Conservation (phyloP, 495 filamentous ascomycete species). For the Penicillium desertorum region DNA sequence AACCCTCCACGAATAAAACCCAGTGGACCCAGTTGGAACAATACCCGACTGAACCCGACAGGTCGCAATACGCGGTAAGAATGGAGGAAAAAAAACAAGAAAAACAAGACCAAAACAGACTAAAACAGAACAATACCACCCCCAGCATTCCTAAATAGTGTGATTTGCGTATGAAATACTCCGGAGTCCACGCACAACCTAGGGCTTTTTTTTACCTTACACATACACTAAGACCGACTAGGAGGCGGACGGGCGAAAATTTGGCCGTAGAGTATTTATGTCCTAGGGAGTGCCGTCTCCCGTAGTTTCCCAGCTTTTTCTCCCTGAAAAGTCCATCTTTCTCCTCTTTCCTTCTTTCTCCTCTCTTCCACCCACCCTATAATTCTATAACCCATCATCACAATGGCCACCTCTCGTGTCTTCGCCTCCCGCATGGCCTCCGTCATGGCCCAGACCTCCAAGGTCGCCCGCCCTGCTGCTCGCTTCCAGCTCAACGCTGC, state of each 20-base stretch:
- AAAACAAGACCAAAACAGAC: slow-evolving; percentile 19
- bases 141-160: slow-evolving; percentile 27
- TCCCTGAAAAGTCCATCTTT: slow-evolving; percentile 38
- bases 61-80: slow-evolving; percentile 14
- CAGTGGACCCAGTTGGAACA: slow-evolving; percentile 11
- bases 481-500: slow-evolving; percentile 59
- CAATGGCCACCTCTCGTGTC: slow-evolving; percentile 73
- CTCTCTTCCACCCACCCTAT: slow-evolving; percentile 26
- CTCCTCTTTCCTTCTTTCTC: slow-evolving; percentile 26
- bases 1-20: background rate
- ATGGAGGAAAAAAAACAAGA: slow-evolving; percentile 15
- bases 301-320: slow-evolving; percentile 47
- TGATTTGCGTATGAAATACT: slow-evolving; percentile 25
- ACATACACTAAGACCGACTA: slow-evolving; percentile 39
- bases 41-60: slow-evolving; percentile 20
- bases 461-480: slow-evolving; percentile 69
- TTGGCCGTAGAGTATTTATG: slow-evolving; percentile 50
- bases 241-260: slow-evolving; percentile 47
- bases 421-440: slow-evolving; percentile 70
- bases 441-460: slow-evolving; percentile 67
- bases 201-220: slow-evolving; percentile 38
- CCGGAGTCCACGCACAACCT: slow-evolving; percentile 29
- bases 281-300: slow-evolving; percentile 36
- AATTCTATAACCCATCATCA: slow-evolving; percentile 38
- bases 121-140: slow-evolving; percentile 6